phyloP scores from a whole-genome alignment of 2,329 filamentous ascomycete species.

The Dactylonectria macrodidyma region DNA sequence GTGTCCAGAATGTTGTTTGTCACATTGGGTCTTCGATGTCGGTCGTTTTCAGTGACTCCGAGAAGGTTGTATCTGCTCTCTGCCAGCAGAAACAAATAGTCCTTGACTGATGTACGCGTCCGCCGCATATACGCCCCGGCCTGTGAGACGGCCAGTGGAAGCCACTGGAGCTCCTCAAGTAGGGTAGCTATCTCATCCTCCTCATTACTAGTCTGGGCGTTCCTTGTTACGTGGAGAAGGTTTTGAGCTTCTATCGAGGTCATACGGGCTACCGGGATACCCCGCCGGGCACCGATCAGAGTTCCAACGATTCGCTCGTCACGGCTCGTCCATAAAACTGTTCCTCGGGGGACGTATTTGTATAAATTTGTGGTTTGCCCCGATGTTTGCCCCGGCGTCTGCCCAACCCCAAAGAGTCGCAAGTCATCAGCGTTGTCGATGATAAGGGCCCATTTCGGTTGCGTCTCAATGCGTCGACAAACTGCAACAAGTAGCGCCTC shows the following conservation, averaged over 20 bases:
- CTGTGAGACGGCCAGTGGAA: slow-evolving; percentile 53
- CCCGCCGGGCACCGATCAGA: not conserved
- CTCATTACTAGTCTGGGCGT: not conserved
- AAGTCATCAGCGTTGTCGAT: slow-evolving; percentile 55
- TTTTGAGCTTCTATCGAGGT: not conserved
- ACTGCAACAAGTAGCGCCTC: slow-evolving; percentile 40
- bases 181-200: slow-evolving; percentile 24
- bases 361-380: not conserved
- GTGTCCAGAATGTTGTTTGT: slow-evolving; percentile 54
- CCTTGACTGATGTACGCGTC: slow-evolving; percentile 39
- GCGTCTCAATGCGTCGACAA: slow-evolving; percentile 34
- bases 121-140: slow-evolving; percentile 51
- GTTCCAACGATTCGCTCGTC: not conserved
- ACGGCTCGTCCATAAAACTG: not conserved
- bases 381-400: not conserved
- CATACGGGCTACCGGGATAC: not conserved
- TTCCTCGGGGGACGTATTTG: not conserved
- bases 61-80: slow-evolving; percentile 42
- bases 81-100: slow-evolving; percentile 47
- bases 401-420: slow-evolving; percentile 43
- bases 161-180: slow-evolving; percentile 44
- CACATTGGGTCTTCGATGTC: slow-evolving; percentile 45
- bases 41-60: slow-evolving; percentile 43
- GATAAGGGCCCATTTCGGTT: slow-evolving; percentile 49
- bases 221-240: slow-evolving; percentile 17